A percentile compares a stretch with the other conserved stretches of the same genome.
Evolutionary conservation across 2,329 filamentous ascomycete species (phyloP).

Genomic region (Sporothrix luriei): DNA sequence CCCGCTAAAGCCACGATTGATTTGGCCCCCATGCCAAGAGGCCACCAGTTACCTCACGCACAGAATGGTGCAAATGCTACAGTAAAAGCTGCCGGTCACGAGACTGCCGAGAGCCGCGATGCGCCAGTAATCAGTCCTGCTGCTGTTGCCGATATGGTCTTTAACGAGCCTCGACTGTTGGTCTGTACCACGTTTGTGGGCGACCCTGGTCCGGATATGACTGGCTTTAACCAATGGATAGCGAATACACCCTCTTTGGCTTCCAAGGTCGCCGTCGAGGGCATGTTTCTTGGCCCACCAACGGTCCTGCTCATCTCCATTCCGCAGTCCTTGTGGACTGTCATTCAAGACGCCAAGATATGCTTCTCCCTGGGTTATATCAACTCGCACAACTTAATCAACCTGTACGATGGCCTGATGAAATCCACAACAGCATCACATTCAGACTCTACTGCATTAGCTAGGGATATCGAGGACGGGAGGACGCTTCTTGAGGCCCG

Average conservation of each 20-base stretch:
- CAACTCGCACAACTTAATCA: slow-evolving; percentile 68
- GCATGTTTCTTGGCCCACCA: slow-evolving; percentile 68
- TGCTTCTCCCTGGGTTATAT: slow-evolving; percentile 67
- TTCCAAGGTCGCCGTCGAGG: slow-evolving; percentile 64
- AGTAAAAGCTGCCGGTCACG: slow-evolving; percentile 36
- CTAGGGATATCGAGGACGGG: slow-evolving; percentile 60
- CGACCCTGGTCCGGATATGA: slow-evolving; percentile 66
- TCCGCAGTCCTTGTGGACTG: slow-evolving; percentile 64
- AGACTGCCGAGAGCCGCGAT: slow-evolving; percentile 38
- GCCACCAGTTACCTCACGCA: slow-evolving; percentile 40
- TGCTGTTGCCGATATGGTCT: slow-evolving; percentile 58
- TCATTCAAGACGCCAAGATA: slow-evolving; percentile 67
- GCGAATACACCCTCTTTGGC: slow-evolving; percentile 59
- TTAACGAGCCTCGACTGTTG: slow-evolving; percentile 64
- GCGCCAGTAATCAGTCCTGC: slow-evolving; percentile 53
- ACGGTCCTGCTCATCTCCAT: slow-evolving; percentile 69
- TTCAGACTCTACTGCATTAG: slow-evolving; percentile 42
- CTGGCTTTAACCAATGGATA: slow-evolving; percentile 68
- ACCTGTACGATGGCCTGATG: slow-evolving; percentile 63
- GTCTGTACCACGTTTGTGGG: slow-evolving; percentile 69
- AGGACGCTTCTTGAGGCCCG: slow-evolving; percentile 59
- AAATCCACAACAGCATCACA: slow-evolving; percentile 45
- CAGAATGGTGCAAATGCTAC: slow-evolving; percentile 18
- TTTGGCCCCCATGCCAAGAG: slow-evolving; percentile 52
- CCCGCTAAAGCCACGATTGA: slow-evolving; percentile 57